These are phyloP conservation scores for Cyclotella cryptica DNA, from an alignment of 108 stramenopile species.

Conservation along the genomic window DNA sequence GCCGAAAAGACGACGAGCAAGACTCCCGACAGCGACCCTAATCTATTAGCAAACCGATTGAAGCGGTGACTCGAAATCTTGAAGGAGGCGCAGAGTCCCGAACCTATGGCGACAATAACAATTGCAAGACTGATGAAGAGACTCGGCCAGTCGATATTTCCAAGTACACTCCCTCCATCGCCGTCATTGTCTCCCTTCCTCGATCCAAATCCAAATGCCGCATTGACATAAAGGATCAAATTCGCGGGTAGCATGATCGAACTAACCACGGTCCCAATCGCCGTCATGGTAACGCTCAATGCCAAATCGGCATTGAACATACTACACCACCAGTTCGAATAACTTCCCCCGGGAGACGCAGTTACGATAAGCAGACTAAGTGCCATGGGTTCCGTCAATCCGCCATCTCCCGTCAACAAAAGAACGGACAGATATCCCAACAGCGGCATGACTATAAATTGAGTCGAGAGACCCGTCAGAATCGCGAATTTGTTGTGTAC, in stretches of 20 bases:
- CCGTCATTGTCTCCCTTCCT: conserved; percentile 4
- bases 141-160: conserved; percentile 73
- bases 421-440: conserved; percentile 76
- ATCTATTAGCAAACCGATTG: conserved; percentile 58
- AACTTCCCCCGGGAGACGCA: conserved; percentile 86
- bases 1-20: conserved; percentile 75
- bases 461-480: conserved; percentile 49
- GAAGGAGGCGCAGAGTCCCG: conserved; percentile 69
- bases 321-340: conserved; percentile 91
- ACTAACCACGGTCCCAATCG: conserved; percentile 78
- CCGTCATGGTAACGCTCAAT: conserved; percentile 90
- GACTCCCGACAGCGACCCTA: conserved; percentile 71
- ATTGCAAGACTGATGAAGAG: conserved; percentile 74
- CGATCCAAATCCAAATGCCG: conserved; percentile 60
- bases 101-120: conserved; percentile 76
- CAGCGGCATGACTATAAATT: conserved; percentile 86
- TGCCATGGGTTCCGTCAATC: conserved; percentile 59
- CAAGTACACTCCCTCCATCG: conserved; percentile 40
- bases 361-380: conserved; percentile 85
- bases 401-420: conserved; percentile 46
- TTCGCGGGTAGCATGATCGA: conserved; percentile 80
- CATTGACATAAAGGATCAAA: conserved; percentile 77
- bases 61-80: conserved; percentile 59
- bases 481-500: conserved; percentile 65
- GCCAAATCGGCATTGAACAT: conserved; percentile 92